Base-by-base conservation (phyloP, 305 asterid genomes). In the Fraxinus paxiana region DNA sequence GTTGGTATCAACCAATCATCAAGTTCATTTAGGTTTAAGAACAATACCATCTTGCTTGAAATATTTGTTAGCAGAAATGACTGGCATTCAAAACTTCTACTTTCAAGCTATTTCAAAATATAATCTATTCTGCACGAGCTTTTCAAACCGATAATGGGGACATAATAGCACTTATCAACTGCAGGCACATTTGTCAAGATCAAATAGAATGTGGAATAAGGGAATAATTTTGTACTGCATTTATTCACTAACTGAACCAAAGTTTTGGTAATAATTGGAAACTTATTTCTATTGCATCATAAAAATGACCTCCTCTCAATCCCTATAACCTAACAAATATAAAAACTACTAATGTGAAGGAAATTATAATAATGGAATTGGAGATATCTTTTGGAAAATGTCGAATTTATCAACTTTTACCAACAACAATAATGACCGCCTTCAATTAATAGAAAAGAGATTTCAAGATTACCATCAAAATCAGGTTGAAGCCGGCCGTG, bases 381-480 rank as follows among this genome's bases (percentile, higher is more conserved):
- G 12, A 65, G 35, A 24, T 65, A 24, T 2, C 73, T 24, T 24
- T 65, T 26, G 15, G n/a, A 65, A 24, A 65, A 65, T 3, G 20
- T 24, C 13, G 1, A 28, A 65, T 26, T 24, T 24, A 26, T 65
- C 33, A 4, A 26, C 73, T 26, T 65, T 65, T 31, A 65, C 35
- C 33, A 71, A 73, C 8, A 18, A 63, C 77, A 37, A 70, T 54
- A 81, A 84, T 75, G 78, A 41, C 59, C 12, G n/a, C 59, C 31
- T 67, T 41, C 30, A 51, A 51, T 9, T 10, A 15, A 70, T 43
- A 79, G 43, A 73, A 59, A 81, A 77, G 41, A 72, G 20, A 20
- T 67, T 73, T 54, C 33, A 77, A 80, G 73, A 26, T 88, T 91
- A 96, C 98, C 98, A 76, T 90, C 85, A 86, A 91, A 87, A 71